phyloP scores from a whole-genome alignment of 352 stramenopile genomes.

The Phytophthora colocasiae region DNA sequence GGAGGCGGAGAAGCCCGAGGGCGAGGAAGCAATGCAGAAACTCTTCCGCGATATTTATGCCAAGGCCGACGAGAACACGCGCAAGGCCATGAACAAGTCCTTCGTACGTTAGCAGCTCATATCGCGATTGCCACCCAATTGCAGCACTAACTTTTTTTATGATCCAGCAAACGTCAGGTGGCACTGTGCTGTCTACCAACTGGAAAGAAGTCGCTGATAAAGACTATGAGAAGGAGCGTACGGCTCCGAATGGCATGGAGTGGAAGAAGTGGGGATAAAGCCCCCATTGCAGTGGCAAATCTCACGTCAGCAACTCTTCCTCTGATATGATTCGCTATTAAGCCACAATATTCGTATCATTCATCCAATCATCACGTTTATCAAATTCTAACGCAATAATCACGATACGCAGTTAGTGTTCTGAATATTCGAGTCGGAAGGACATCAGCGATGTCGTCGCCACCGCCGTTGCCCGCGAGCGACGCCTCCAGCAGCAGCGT shows the following conservation, averaged over 20 bases:
- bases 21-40: conserved; percentile 92
- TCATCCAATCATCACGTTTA: not conserved
- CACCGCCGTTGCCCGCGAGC: conserved; percentile 13
- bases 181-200: conserved; percentile 92
- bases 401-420: conserved; percentile 12
- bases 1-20: conserved; percentile 89
- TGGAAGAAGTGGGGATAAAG: conserved; percentile 88
- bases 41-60: conserved; percentile 94
- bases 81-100: conserved; percentile 94
- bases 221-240: conserved; percentile 91
- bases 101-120: conserved; percentile 66
- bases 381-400: not conserved
- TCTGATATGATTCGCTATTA: conserved; percentile 3
- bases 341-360: not conserved
- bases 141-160: conserved; percentile 1
- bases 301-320: too few species aligned
- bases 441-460: conserved; percentile 25
- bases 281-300: not conserved
- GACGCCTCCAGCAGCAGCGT: conserved; percentile 43
- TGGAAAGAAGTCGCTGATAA: conserved; percentile 92
- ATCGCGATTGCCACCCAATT: not conserved
- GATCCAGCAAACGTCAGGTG: conserved; percentile 91
- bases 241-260: conserved; percentile 89
- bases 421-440: conserved; percentile 6
- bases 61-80: conserved; percentile 91